Evolutionary conservation across 2,329 filamentous ascomycete genomes (phyloP), one percentile per base, ranked within the genome.

Genomic region (Laburnicola sp.): DNA sequence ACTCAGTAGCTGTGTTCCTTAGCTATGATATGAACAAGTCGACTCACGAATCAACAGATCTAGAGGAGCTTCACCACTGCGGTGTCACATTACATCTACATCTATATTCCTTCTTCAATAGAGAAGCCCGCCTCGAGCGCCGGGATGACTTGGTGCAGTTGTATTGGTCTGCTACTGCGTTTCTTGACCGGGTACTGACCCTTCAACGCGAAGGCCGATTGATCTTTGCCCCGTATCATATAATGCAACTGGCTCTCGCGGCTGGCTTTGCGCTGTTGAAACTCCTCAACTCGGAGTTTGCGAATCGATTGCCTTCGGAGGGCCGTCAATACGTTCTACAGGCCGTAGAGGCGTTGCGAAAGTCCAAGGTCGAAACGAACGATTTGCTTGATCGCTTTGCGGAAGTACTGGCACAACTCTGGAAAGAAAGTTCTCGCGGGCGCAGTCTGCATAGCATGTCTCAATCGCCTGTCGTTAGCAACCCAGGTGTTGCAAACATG

Each of bases 351-450:
- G 84, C 85, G 3, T 85, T 93, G 42, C 81, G 89, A 30, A 81
- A 82, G 45, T 88, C 89, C 41, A 91, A 87, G 58, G 86, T 92
- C 16, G 82, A 86, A 37, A 82, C 86, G 54, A 93, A 93, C 63
- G 89, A 94, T 65, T 79, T 94, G 8, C 85, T 89, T 47, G 89
- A 88, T 79, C 83, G 89, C 28, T 78, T 93, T 53, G 88, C 88
- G 2, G 89, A 93, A 74, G 81, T 94, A n/a, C 87, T 93, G 79
- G 88, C 89, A 4, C 89, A 93, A 74, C 87, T 94, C 71, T 94
- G 88, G 88, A 89, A 91, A 62, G 86, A 71, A 31, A 75, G 72
- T 48, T 69, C 68, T 11, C 64, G 69, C n/a, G 69, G 70, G 9
- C 64, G 67, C 11, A 71, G 68, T 40, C 53, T 71, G 4, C 68